These are phyloP conservation scores for Aspergillus oerlinghausenensis DNA, from an alignment of 2,329 filamentous ascomycete genomes.

Conservation along the genomic window DNA sequence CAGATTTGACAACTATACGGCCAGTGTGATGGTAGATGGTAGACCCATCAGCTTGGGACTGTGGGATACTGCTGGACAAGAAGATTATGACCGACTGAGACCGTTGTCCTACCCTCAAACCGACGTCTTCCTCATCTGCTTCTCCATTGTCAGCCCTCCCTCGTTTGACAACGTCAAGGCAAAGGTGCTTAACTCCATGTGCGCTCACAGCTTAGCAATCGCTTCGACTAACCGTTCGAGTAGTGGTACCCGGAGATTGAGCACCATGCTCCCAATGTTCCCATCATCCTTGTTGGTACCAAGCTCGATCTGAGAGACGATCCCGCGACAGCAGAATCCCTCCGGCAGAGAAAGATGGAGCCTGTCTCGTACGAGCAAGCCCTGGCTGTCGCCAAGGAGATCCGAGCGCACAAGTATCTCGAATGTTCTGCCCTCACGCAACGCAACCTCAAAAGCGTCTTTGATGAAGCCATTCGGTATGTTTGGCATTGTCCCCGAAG, in stretches of 20 bases:
- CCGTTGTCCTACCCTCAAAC: conserved; percentile 97
- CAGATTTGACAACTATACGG: conserved; percentile 98
- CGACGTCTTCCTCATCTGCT: conserved; percentile 97
- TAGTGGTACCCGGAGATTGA: conserved; percentile 98
- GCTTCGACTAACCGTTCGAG: conserved; percentile 7
- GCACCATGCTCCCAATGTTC: conserved; percentile 90
- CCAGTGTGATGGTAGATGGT: conserved; percentile 97
- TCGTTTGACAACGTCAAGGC: conserved; percentile 99
- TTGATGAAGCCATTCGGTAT: conserved; percentile 96
- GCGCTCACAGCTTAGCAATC: not conserved
- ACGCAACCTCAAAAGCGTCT: conserved; percentile 95
- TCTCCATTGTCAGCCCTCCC: conserved; percentile 94
- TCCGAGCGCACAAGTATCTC: conserved; percentile 93
- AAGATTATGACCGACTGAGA: conserved; percentile 93
- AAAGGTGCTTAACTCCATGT: conserved; percentile 61
- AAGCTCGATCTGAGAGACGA: conserved; percentile 96
- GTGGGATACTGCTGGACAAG: conserved; percentile 98
- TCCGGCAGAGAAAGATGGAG: conserved; percentile 90
- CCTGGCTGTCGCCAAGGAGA: conserved; percentile 82
- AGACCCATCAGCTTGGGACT: conserved; percentile 95
- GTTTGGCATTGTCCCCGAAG: conserved; percentile 26
- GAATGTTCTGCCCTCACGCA: conserved; percentile 97
- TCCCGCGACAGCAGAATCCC: conserved; percentile 70
- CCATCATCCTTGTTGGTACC: conserved; percentile 94
- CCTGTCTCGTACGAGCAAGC: conserved; percentile 95